Evolutionary conservation across 2,329 filamentous ascomycete species (phyloP).

Genomic region (Aspergillus sp.): DNA sequence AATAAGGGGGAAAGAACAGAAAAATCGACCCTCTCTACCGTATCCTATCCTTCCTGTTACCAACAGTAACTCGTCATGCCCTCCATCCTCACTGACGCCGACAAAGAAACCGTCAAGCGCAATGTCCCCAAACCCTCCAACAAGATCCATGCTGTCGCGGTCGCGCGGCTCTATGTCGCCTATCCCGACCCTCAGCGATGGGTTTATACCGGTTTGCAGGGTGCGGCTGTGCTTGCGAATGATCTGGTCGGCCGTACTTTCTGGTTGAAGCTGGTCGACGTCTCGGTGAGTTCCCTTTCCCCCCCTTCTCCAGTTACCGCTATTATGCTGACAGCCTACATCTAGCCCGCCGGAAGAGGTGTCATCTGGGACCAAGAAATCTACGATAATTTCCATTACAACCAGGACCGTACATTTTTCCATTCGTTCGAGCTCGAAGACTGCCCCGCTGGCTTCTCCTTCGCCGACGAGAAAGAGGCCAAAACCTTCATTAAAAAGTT

Average conservation of each 20-base stretch:
- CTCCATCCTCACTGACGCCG: constrained; percentile 74
- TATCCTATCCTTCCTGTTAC: constrained; percentile 2
- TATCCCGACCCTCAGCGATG: constrained; percentile 79
- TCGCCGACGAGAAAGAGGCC: constrained; percentile 94
- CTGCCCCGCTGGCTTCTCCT: constrained; percentile 81
- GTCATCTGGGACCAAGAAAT: constrained; percentile 98
- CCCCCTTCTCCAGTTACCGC: constrained; percentile 2
- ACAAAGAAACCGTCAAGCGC: constrained; percentile 94
- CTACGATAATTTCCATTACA: constrained; percentile 89
- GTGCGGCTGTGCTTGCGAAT: constrained; percentile 82
- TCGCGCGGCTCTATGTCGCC: constrained; percentile 87
- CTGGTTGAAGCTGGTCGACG: constrained; percentile 95
- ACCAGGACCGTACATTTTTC: constrained; percentile 95
- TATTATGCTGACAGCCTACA: constrained; percentile 2
- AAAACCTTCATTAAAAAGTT: constrained; percentile 97
- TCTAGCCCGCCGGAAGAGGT: constrained; percentile 66
- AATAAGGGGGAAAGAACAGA: no score
- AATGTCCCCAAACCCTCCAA: constrained; percentile 88
- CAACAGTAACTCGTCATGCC: constrained; percentile 36
- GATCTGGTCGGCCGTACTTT: constrained; percentile 92
- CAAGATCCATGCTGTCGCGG: constrained; percentile 94
- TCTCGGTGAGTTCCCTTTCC: constrained; percentile 61
- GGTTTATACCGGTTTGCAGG: constrained; percentile 90
- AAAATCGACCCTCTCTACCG: constrained; percentile 2
- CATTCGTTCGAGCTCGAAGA: constrained; percentile 94